phyloP scores from a whole-genome alignment of 2,329 filamentous ascomycete species.

The Epichloe festucae region DNA sequence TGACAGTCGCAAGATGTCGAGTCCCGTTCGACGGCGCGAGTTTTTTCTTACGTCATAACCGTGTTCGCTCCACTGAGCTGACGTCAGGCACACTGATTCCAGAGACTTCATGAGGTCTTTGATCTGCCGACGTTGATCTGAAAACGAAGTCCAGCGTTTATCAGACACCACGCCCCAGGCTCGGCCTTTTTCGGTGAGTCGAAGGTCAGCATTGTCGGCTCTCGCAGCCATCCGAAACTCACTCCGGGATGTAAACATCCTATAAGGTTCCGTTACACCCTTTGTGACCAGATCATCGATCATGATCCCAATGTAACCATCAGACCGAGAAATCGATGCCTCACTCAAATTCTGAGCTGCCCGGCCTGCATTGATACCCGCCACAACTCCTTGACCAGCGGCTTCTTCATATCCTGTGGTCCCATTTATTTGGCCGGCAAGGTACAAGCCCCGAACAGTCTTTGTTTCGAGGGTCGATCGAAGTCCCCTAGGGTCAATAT shows the following conservation, averaged over 20 bases:
- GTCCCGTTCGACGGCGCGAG: conserved; percentile 53
- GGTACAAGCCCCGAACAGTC: conserved; percentile 71
- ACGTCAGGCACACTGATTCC: conserved; percentile 40
- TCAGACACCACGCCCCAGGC: conserved; percentile 68
- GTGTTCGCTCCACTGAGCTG: conserved; percentile 52
- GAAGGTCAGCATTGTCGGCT: conserved; percentile 84
- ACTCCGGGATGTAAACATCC: conserved; percentile 94
- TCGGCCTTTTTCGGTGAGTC: conserved; percentile 69
- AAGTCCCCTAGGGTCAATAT: conserved; percentile 83
- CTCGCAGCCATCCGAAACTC: conserved; percentile 90
- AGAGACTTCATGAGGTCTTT: conserved; percentile 51
- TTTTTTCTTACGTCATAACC: conserved; percentile 61
- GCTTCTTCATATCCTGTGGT: conserved; percentile 98
- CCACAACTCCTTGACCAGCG: conserved; percentile 81
- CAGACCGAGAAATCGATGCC: conserved; percentile 61
- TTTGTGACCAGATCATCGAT: conserved; percentile 96
- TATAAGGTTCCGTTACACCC: conserved; percentile 90
- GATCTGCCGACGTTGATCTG: conserved; percentile 53
- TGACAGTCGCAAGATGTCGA: conserved; percentile 64
- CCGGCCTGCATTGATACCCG: conserved; percentile 89
- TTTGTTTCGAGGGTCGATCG: conserved; percentile 91
- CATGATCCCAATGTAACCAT: conserved; percentile 97
- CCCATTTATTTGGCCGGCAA: conserved; percentile 95
- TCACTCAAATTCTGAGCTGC: conserved; percentile 51
- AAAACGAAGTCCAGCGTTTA: conserved; percentile 60